A percentile compares a stretch with the other conserved stretches of the same genome.
Conservation (phyloP, 108 stramenopile genomes). For the Fistulifera solaris region DNA sequence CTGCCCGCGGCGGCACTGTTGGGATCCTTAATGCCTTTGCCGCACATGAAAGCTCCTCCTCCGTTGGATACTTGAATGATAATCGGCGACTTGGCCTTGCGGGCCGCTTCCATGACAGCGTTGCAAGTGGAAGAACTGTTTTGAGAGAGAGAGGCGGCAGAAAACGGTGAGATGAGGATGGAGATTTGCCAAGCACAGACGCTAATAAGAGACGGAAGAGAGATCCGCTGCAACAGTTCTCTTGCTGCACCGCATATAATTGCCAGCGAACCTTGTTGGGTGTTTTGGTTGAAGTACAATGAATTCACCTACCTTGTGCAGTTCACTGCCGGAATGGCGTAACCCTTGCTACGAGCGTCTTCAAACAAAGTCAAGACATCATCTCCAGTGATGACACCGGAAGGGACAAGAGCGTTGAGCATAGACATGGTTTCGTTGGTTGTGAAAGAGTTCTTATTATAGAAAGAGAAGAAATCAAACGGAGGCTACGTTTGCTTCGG, state of each 20-base stretch:
- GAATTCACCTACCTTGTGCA: constrained; percentile 74
- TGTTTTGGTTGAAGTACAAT: too few species aligned
- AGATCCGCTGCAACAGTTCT: too few species aligned
- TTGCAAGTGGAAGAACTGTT: constrained; percentile 87
- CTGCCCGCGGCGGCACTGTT: constrained; percentile 80
- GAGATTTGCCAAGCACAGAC: too few species aligned
- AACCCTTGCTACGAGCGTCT: constrained; percentile 83
- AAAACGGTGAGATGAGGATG: too few species aligned
- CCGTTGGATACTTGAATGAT: constrained; percentile 92
- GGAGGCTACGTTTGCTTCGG: too few species aligned
- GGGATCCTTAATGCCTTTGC: constrained; percentile 85
- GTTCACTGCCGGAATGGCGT: constrained; percentile 93
- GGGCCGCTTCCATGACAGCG: constrained; percentile 84
- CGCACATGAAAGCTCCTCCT: constrained; percentile 78
- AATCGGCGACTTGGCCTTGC: constrained; percentile 79
- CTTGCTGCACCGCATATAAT: too few species aligned
- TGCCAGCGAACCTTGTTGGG: too few species aligned
- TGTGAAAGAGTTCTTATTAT: too few species aligned
- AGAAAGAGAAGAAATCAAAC: too few species aligned
- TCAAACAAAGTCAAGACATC: constrained; percentile 76
- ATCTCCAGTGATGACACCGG: constrained; percentile 70
- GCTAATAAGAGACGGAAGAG: too few species aligned
- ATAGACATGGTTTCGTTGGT: constrained; percentile 23
- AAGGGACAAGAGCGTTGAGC: constrained; percentile 44
- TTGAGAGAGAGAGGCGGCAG: constrained; percentile 2